Conservation (phyloP, 140 eudicot species). For the Stevia rebaudiana region DNA sequence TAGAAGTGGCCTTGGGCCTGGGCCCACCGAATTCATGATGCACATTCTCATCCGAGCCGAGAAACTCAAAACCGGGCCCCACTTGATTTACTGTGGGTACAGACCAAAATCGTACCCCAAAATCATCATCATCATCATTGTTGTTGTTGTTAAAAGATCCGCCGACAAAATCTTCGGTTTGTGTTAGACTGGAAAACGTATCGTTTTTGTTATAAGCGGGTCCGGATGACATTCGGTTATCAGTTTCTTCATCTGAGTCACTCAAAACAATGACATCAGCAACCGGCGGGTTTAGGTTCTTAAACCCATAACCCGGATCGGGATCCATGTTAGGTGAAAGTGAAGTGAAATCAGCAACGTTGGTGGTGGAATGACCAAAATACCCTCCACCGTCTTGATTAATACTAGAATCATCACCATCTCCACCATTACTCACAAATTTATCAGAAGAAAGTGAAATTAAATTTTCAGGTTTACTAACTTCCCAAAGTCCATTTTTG, state of each 20-base stretch:
- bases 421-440: constrained; percentile 44
- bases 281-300: constrained; percentile 28
- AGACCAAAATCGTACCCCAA: constrained; percentile 61
- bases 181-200: constrained; percentile 37
- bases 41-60: constrained; percentile 57
- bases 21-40: constrained; percentile 37
- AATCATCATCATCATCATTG: constrained; percentile 53
- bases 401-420: constrained; percentile 74
- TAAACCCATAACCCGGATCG: background rate
- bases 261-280: constrained; percentile 67
- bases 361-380: constrained; percentile 47
- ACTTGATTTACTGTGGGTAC: constrained; percentile 66
- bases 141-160: constrained; percentile 51
- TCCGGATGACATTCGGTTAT: constrained; percentile 30
- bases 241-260: constrained; percentile 84
- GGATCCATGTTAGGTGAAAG: constrained; percentile 35
- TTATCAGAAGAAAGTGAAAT: constrained; percentile 40
- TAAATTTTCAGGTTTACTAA: constrained; percentile 47
- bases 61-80: constrained; percentile 68
- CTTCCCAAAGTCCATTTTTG: constrained; percentile 71
- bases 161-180: constrained; percentile 40
- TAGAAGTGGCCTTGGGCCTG: constrained; percentile 35
- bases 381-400: constrained; percentile 62
- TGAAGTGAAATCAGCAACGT: constrained; percentile 56
- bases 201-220: background rate